Base-by-base conservation (phyloP, 2,329 filamentous ascomycete species). In the Coniosporium tulheliwenetii region DNA sequence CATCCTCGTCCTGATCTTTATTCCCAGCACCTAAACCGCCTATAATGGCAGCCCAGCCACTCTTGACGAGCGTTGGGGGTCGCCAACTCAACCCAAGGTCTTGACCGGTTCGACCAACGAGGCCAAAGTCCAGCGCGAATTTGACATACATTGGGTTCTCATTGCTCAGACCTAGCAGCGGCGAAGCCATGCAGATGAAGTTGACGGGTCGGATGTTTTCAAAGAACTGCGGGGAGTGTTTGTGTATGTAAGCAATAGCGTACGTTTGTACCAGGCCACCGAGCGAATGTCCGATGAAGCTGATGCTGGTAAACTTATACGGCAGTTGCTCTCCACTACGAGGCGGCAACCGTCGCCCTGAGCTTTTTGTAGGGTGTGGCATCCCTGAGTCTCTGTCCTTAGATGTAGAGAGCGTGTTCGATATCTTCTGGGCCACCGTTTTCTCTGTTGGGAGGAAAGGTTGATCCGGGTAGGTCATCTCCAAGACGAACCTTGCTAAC, bases 131-230 rank as follows among this genome's bases (percentile, higher is more conserved):
- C 3, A 98, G 67, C 0, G 91, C 91, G 58, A 98, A 96, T 53
- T 87, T 93, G 60, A 98, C 84, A 57, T 98, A 98, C 42, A 96
- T 70, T 0, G 91, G 91, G 51, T 98, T 98, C 56, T 98, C 91
- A 56, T 98, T 95, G 59, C 89, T 96, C 32, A 96, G 66, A 0
- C 89, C 89, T 1, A 96, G 65, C 48, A 95, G 85, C 0, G 89
- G 89, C 1, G 87, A 81, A 12, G 89, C 87, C 49, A 96, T 65
- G 26, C 82, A 72, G 48, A 96, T 81, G 54, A 96, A 96, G 56
- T 95, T 95, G 56, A 94, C 68, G 0, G 89, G 89, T 47, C 77
- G 74, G 51, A 95, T 93, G 5, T 77, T 65, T 39, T 87, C 73
- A 52, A 96, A 96, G 57, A 96, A 96, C 8, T 79, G 66, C 1